A percentile compares a stretch with the other conserved stretches of the same genome.
Conservation (phyloP, 2,329 filamentous ascomycete species). For the Pseudopyricularia javanii region DNA sequence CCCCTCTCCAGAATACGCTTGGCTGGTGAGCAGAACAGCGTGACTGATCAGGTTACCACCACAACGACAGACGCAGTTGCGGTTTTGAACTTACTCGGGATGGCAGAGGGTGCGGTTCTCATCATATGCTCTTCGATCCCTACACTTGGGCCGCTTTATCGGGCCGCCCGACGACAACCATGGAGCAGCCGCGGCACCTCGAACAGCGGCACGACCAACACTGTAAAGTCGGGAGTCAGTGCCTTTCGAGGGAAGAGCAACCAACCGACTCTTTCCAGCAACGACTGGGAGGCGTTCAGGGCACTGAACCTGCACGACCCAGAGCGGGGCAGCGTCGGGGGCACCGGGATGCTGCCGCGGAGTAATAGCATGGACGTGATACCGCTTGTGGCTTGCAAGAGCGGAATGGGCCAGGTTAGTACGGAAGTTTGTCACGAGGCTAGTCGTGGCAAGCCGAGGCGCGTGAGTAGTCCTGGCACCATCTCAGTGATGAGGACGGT, state of each 20-base stretch:
- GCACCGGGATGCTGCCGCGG: neutral
- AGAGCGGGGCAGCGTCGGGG: neutral
- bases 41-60: neutral
- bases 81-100: conserved; percentile 15
- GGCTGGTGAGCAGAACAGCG: no score
- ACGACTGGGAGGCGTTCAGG: neutral
- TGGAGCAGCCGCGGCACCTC: neutral
- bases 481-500: neutral
- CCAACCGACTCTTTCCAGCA: neutral
- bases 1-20: no score
- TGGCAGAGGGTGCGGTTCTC: conserved; percentile 7
- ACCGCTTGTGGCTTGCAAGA: neutral
- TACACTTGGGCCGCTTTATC: conserved; percentile 15
- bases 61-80: conserved; percentile 11
- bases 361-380: neutral
- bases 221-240: neutral
- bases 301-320: neutral
- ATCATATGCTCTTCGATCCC: conserved; percentile 17
- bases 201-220: neutral
- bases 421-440: neutral
- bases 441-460: neutral
- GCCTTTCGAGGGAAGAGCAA: neutral
- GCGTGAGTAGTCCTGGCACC: neutral
- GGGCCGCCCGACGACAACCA: neutral
- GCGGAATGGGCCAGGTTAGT: no score